These are phyloP conservation scores for Lichtheimia corymbifera DNA, from an alignment of 371 early-diverging fungal species.

Conservation along the genomic window DNA sequence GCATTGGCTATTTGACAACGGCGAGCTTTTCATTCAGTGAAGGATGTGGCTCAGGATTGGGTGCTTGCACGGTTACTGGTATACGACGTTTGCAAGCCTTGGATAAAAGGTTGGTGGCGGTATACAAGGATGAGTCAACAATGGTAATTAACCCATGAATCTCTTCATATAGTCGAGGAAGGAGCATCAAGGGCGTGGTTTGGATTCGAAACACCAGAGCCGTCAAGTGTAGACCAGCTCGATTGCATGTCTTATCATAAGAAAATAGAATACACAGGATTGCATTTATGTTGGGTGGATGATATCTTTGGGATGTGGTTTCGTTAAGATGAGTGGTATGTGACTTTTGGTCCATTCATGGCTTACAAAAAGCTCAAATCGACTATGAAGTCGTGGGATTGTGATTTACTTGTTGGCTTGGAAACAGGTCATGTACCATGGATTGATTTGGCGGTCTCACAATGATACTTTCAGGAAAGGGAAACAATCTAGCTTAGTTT, in stretches of 20 bases:
- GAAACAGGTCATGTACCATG: no score
- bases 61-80: conserved; percentile 52
- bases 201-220: conserved; percentile 55
- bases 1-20: conserved; percentile 74
- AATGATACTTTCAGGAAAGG: no score
- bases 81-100: conserved; percentile 26
- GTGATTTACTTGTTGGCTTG: no score
- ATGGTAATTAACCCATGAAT: not conserved
- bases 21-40: conserved; percentile 68
- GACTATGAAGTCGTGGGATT: no score
- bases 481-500: no score
- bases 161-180: conserved; percentile 24
- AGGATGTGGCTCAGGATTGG: conserved; percentile 67
- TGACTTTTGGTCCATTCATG: no score
- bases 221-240: conserved; percentile 51
- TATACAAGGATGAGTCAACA: not conserved
- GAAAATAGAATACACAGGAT: not conserved
- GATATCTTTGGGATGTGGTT: no score
- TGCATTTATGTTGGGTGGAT: not conserved
- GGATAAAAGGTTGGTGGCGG: conserved; percentile 28
- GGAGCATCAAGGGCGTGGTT: conserved; percentile 44
- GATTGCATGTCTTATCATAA: conserved; percentile 36
- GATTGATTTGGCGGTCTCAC: no score
- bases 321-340: no score
- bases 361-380: no score